Evolutionary conservation across 306 rosid species (phyloP), one percentile per base, ranked within the genome.

Genomic region (Trichosanthes truncata): DNA sequence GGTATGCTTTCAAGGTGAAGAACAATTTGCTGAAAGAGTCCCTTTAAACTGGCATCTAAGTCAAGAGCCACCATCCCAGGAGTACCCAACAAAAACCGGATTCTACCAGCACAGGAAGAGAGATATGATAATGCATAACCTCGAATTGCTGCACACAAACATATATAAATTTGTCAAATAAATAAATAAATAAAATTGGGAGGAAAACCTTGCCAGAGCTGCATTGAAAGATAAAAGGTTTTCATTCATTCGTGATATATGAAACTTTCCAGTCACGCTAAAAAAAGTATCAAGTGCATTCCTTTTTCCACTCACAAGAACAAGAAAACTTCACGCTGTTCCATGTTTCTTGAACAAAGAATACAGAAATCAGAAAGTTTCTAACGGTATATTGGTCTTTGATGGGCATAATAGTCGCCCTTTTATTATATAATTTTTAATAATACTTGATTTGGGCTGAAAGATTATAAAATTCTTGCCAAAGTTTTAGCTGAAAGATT

Each of bases 31-130:
- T 91, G 97, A 74, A 95, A 55, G 67, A 89, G 93, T 66, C 90
- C 92, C 81, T 91, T 95, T 84, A 95, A 80, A 88, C 87, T 77
- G 72, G 93, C 80, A 85, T 95, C 99, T 87, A 95, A 81, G 82
- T 92, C 99, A 69, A 93, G 98, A 81, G 99, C 99, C 87, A 95
- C 93, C 97, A 95, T 95, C 82, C 99, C 99, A 62, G 97, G 97
- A 56, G 96, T 91, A 59, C 94, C 94, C 74, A 95, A 86, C 88
- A 95, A 87, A 90, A 91, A 95, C 73, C 97, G 92, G 77, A 95
- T 91, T 89, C 99, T 89, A 82, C 96, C 93, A 57, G 97, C 97
- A 83, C 97, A 87, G 9, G 99, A 90, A 83, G 97, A 92, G 85
- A 95, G 99, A 87, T 91, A 93, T 6, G 99, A 95, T 71, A 95